These are phyloP conservation scores for Panellus pusillus DNA, from an alignment of 768 basidiomycete species.

Conservation along the genomic window DNA sequence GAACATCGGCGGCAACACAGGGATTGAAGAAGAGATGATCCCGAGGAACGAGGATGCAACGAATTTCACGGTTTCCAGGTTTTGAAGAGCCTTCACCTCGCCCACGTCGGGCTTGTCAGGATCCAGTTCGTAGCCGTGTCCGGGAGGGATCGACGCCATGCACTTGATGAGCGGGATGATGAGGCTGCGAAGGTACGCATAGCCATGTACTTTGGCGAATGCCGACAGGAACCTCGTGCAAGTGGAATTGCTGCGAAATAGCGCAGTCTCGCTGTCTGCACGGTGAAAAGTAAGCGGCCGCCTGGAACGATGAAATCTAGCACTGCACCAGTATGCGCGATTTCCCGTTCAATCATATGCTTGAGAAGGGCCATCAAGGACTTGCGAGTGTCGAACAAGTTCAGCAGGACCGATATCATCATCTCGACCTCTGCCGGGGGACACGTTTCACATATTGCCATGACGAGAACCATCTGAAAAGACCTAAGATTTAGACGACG, in stretches of 20 bases:
- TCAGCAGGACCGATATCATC: slow-evolving; percentile 82
- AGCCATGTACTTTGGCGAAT: slow-evolving; percentile 88
- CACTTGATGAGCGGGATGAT: slow-evolving; percentile 75
- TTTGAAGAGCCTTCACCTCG: slow-evolving; percentile 63
- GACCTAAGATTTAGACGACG: neutral
- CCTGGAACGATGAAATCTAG: neutral
- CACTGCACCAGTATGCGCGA: slow-evolving; percentile 66
- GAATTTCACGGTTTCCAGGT: slow-evolving; percentile 68
- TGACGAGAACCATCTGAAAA: slow-evolving; percentile 67
- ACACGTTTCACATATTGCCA: slow-evolving; percentile 88
- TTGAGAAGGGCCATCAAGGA: slow-evolving; percentile 75
- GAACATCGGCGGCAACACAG: slow-evolving; percentile 79
- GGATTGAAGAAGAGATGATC: slow-evolving; percentile 69
- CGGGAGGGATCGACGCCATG: slow-evolving; percentile 71
- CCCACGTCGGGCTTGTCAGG: slow-evolving; percentile 48
- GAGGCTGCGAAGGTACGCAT: slow-evolving; percentile 82
- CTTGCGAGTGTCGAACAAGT: slow-evolving; percentile 78
- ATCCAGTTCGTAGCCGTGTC: slow-evolving; percentile 78
- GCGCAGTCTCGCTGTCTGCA: slow-evolving; percentile 71
- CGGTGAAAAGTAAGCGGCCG: slow-evolving; percentile 1
- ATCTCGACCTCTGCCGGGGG: slow-evolving; percentile 77
- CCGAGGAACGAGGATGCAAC: slow-evolving; percentile 76
- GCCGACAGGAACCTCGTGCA: slow-evolving; percentile 85
- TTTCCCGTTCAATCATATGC: slow-evolving; percentile 83
- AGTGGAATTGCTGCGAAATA: slow-evolving; percentile 88